phyloP scores from a whole-genome alignment of 176 grass and related monocot species.

The Bolboschoenus planiculmis region DNA sequence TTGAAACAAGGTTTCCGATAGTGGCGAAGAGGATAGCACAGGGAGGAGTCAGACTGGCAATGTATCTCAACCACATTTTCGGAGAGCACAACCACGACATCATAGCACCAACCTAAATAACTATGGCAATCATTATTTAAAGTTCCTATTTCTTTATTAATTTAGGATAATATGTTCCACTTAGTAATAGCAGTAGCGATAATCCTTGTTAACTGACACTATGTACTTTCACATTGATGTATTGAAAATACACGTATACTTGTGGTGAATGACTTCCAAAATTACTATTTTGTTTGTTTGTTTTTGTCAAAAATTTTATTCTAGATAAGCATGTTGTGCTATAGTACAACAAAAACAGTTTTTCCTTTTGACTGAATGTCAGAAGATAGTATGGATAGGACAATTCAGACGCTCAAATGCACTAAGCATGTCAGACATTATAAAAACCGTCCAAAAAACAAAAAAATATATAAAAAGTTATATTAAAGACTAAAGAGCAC shows the following conservation, averaged over 20 bases:
- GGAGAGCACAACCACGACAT: slow-evolving; percentile 34
- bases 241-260: background rate
- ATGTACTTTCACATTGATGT: background rate
- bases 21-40: slow-evolving; percentile 62
- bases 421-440: background rate
- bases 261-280: background rate
- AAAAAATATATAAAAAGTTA: background rate
- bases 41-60: slow-evolving; percentile 71
- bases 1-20: slow-evolving; percentile 55
- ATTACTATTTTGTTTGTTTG: background rate
- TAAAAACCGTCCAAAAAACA: background rate
- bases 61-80: slow-evolving; percentile 74
- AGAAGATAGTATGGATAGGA: background rate
- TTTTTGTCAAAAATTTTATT: background rate
- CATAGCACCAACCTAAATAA: slow-evolving; percentile 7
- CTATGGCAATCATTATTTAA: background rate
- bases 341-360: background rate
- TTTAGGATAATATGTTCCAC: background rate
- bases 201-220: background rate
- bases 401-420: background rate
- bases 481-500: background rate
- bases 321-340: background rate
- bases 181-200: background rate
- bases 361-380: background rate
- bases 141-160: background rate